Evolutionary conservation across 306 rosid genomes (phyloP), one percentile per base, ranked within the genome.

Genomic region (Rubus idaeus): DNA sequence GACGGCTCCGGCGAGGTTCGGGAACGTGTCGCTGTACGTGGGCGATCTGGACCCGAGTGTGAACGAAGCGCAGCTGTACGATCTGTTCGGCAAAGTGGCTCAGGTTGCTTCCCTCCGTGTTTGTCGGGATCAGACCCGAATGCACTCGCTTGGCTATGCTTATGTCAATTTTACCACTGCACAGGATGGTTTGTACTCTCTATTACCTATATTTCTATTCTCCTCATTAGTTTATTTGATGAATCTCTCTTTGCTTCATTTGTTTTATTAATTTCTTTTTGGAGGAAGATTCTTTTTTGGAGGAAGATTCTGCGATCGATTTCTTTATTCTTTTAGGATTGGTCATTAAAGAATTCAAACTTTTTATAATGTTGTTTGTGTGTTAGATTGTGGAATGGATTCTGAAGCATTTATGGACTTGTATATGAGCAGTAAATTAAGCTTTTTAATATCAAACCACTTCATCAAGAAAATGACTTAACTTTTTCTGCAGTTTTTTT

Each of bases 61-160:
- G 79, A 81, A 86, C 39, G 97, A 92, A 68, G 84, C 68, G 2
- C 96, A 90, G 60, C 87, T 94, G n/a, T 81, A 51, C 78, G 96
- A 92, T 46, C 83, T 94, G 62, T 94, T 94, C 69, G 50, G 78
- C 75, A 88, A 70, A 30, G 88, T 89, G 12, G 93, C 78, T 35
- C 87, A 50, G 76, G 84, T 94, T 17, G 67, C 78, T 5, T 90
- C 97, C 30, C 65, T 92, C 63, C 86, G 96, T 86, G 93, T 94
- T 79, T 94, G 98, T 23, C 85, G 97, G 83, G 98, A 92, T 84
- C 93, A 86, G 80, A 56, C 77, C 5, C 84, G 67, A 50, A 78
- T 88, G 71, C 81, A 80, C 56, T 94, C 98, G 20, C 98, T 94
- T 9, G 98, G 97, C 60, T 94, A 94, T 67, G 96, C 87, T 53